Conservation (phyloP, 2,329 filamentous ascomycete genomes). For the Sporothrix globosa region DNA sequence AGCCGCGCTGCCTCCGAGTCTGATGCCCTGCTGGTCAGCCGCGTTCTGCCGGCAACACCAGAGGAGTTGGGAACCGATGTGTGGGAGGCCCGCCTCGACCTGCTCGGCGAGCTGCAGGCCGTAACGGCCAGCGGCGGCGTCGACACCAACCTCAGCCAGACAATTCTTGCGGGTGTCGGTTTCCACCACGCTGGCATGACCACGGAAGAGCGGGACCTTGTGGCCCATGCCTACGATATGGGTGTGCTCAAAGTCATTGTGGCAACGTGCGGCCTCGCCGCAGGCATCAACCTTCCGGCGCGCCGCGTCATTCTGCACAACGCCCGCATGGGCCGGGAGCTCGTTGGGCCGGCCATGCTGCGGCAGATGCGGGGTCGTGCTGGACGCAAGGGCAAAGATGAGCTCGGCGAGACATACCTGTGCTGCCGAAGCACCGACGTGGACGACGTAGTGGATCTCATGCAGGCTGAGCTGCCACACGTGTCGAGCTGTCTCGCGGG, state of each 20-base stretch:
- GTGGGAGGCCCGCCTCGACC: slow-evolving; percentile 63
- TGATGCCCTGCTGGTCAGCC: slow-evolving; percentile 68
- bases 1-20: slow-evolving; percentile 69
- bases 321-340: slow-evolving; percentile 73
- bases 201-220: slow-evolving; percentile 72
- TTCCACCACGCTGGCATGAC: slow-evolving; percentile 75
- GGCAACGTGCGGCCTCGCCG: slow-evolving; percentile 78
- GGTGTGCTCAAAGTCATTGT: slow-evolving; percentile 71
- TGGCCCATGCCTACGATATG: slow-evolving; percentile 70
- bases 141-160: slow-evolving; percentile 67
- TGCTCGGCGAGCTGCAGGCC: slow-evolving; percentile 68
- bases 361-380: slow-evolving; percentile 80
- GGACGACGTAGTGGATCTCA: slow-evolving; percentile 68
- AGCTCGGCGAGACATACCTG: slow-evolving; percentile 75
- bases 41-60: slow-evolving; percentile 59
- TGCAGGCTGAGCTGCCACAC: slow-evolving; percentile 72
- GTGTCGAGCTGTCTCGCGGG: slow-evolving; percentile 65
- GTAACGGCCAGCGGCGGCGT: slow-evolving; percentile 60
- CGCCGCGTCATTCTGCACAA: slow-evolving; percentile 75
- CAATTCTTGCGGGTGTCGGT: slow-evolving; percentile 67
- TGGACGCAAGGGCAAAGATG: slow-evolving; percentile 77
- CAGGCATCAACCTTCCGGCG: slow-evolving; percentile 77
- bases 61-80: slow-evolving; percentile 52
- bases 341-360: slow-evolving; percentile 78
- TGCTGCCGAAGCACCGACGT: slow-evolving; percentile 71